Evolutionary conservation across 2,329 filamentous ascomycete genomes (phyloP), one percentile per base, ranked within the genome.

Genomic region (Paraphaeosphaeria sporulosa): DNA sequence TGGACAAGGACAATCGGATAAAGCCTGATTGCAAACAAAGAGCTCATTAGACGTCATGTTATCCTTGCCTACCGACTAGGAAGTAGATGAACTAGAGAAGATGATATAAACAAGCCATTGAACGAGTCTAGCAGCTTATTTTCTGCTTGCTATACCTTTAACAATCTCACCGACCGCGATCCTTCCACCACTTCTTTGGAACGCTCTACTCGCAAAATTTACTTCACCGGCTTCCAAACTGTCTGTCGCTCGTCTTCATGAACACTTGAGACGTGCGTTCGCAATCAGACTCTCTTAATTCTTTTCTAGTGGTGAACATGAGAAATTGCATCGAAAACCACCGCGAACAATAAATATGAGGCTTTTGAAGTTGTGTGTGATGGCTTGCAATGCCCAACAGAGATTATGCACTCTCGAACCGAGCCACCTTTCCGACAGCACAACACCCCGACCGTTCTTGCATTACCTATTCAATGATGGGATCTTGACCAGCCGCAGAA

Each of bases 21-120:
- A 43, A 42, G 43, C n/a, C 42, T 30, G 34, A 8, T 44, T 9
- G 42, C 30, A 32, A 50, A 64, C 58, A 65, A 66, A 63, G 63
- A 27, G 40, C 38, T 8, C 17, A n/a, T 17, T 40, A 8, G n/a
- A n/a, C 4, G 38, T 40, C 17, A 40, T n/a, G 38, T 2, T n/a
- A 9, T 40, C 4, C 15, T n/a, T n/a, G 17, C 15, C 25, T 27
- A 4, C 3, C 17, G 7, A 8, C 13, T 17, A 5, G 7, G 6
- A 13, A n/a, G 15, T n/a, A n/a, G 3, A 40, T 17, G 17, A n/a
- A 40, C 15, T 5, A 8, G 5, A 32, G 30, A 32, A 12, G 10
- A 8, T 32, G 10, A 32, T 32, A 8, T 8, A 8, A 2, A 32
- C 7, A 8, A 32, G 30, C 10, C 10, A 8, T 9, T 6, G 2